A percentile compares a stretch with the other conserved stretches of the same genome.
phyloP scores from a whole-genome alignment of 2,329 filamentous ascomycete genomes.

The Fusarium newnesense region DNA sequence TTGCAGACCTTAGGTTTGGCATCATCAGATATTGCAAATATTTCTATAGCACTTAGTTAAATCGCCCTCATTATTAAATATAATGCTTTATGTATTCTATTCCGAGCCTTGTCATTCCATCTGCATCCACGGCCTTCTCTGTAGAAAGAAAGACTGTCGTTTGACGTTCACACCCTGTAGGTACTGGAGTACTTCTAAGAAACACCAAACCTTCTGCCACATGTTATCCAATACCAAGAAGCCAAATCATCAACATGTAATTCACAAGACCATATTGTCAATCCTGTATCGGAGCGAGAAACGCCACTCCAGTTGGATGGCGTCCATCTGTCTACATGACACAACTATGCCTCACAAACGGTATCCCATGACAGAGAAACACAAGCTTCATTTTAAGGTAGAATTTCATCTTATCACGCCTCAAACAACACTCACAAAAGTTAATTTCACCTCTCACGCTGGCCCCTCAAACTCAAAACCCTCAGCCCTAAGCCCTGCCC shows the following conservation, averaged over 20 bases:
- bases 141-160: accelerated
- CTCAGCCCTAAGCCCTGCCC: conserved; percentile 35
- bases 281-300: not conserved
- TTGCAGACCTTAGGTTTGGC: not conserved
- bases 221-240: not conserved
- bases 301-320: not conserved
- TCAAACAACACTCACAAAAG: accelerated
- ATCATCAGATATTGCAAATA: not conserved
- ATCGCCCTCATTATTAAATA: not conserved
- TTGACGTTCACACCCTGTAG: not conserved
- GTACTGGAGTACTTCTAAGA: not conserved
- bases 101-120: too few species aligned
- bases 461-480: not conserved
- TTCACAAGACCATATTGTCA: not conserved
- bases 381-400: too few species aligned
- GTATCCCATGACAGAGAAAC: not conserved
- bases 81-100: accelerated
- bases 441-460: not conserved
- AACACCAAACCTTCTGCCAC: not conserved
- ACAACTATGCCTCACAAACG: not conserved
- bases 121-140: not conserved
- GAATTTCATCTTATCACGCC: accelerated
- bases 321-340: not conserved
- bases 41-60: not conserved
- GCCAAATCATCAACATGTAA: not conserved